Evolutionary conservation across 352 stramenopile genomes (phyloP), one percentile per base, ranked within the genome.

Genomic region (Phytophthora sansomeana): DNA sequence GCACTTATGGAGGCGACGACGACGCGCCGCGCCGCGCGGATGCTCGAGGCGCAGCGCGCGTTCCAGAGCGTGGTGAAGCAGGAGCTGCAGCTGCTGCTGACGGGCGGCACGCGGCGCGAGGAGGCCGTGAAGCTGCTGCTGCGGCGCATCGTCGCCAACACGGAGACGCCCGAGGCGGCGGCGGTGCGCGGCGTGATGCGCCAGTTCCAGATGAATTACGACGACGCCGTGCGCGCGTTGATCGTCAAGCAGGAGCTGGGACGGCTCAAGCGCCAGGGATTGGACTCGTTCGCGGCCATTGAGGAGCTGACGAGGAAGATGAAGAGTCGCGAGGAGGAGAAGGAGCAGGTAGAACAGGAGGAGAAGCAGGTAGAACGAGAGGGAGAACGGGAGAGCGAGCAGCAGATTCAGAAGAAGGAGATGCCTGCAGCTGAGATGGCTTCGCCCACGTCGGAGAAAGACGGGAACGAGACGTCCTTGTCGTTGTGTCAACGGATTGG

Each of bases 201-300:
- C 21, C 82, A 93, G 72, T 95, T 95, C 69, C 80, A 93, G 63
- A 93, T 95, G 83, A 91, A 92, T 48, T 77, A 91, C 61, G 87
- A 95, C 68, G 87, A 95, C 60, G 87, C 87, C 1, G 81, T 93
- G 50, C 87, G 87, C 26, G 87, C 87, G 17, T 63, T 95, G 14
- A 95, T 95, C 54, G 87, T 95, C 5, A 95, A 95, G 68, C 85
- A 95, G 75, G 87, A 95, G 78, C 83, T 95, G 29, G 87, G 77
- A 4, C 61, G 85, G 6, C 64, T 95, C 10, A 95, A 94, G 59
- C 72, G 78, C 2, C 78, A 91, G 51, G 87, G 87, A 9, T 67
- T 95, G 44, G 84, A 95, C 53, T 89, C 87, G 26, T 91, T 94
- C 39, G 87, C 85, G n/a, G 87, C 87, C 3, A 96, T 96, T 59